These are phyloP conservation scores for Volvox carteri DNA, from an alignment of 163 green algal species.

Conservation along the genomic window DNA sequence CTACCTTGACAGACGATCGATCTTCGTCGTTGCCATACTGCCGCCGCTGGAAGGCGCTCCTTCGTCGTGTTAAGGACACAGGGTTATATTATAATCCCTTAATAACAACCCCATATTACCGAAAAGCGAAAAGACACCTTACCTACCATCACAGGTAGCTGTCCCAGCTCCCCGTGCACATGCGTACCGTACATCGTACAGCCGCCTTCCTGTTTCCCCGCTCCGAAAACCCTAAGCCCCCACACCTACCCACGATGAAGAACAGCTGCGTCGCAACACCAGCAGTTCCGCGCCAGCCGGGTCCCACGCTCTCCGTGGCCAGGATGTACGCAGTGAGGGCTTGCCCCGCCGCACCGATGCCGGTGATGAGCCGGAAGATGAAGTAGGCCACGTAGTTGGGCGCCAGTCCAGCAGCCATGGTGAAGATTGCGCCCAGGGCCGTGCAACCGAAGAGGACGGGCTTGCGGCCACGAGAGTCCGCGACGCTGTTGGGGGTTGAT, in stretches of 20 bases:
- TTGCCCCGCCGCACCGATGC: slow-evolving; percentile 57
- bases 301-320: slow-evolving; percentile 55
- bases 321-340: slow-evolving; percentile 54
- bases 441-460: slow-evolving; percentile 51
- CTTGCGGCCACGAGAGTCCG: slow-evolving; percentile 38
- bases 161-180: no score
- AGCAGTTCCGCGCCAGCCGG: slow-evolving; percentile 42
- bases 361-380: slow-evolving; percentile 52
- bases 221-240: background rate
- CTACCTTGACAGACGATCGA: no score
- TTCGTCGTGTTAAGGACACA: no score
- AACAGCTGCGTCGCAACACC: slow-evolving; percentile 57
- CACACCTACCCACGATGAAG: slow-evolving; percentile 39
- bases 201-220: no score
- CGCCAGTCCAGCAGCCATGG: slow-evolving; percentile 11
- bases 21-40: no score
- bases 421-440: slow-evolving; percentile 28
- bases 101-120: no score
- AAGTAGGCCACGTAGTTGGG: slow-evolving; percentile 56
- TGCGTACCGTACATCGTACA: no score
- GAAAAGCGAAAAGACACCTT: no score
- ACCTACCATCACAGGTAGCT: no score
- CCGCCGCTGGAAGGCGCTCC: no score
- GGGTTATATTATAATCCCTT: no score
- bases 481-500: no score